Evolutionary conservation across 352 stramenopile species (phyloP), one percentile per base, ranked within the genome.

Genomic region (Phytophthora rubi): DNA sequence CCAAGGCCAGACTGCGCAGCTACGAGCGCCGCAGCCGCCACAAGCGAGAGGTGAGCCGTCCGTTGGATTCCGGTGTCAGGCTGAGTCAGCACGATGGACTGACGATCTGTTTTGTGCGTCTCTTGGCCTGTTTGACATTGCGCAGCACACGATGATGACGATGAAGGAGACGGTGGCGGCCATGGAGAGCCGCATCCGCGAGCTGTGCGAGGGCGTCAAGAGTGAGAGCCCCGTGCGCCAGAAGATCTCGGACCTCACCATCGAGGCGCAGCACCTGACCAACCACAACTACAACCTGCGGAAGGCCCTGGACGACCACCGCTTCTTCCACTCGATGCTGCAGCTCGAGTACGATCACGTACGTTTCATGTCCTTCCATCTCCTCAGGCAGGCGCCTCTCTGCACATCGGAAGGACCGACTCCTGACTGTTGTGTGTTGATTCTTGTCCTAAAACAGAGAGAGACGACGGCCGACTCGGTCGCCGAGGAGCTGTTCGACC

Each of bases 311-410:
- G 79, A 88, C 53, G 76, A 85, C 53, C 81, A 88, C 62, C 59
- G 56, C 33, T 88, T 88, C 60, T 88, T 88, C 63, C 81, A 88
- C 65, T 83, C 74, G 18, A 88, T 86, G 81, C 49, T 86, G 42
- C 78, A 86, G 52, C 73, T 88, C 56, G 81, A 88, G 63, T 86
- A 81, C 54, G 76, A 86, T n/a, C 74, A 86, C 55, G 80, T 87
- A 85, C 71, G 80, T 80, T 35, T 26, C 47, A 23, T 26, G 48
- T 6, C 12, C 49, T 51, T 33, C 6, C 13, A 12, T 1, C 32
- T 39, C 15, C 16, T 16, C 35, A 13, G 2, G 5, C 49, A 28
- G 5, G 28, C 39, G 16, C 13, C 39, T 53, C n/a, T 48, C 12
- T 47, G n/a, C 37, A 47, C 45, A 54, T 59, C 53, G 60, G 15